These are phyloP conservation scores for Citrus reticulata DNA, from an alignment of 345 rosid species.

Conservation along the genomic window DNA sequence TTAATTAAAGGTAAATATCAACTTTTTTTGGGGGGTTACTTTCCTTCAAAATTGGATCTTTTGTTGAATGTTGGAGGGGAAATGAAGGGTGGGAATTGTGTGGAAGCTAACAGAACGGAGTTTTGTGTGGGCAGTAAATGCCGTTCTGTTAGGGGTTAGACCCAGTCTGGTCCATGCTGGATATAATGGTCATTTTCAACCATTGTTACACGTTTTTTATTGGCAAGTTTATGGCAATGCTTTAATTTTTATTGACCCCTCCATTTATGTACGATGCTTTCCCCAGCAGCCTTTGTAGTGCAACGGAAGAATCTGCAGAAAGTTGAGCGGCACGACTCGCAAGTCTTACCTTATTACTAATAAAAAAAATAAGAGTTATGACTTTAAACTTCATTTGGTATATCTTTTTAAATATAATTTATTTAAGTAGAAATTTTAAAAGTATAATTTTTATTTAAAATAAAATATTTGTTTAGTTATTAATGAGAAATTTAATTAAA, in stretches of 20 bases:
- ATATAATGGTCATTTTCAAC: background rate
- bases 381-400: no score
- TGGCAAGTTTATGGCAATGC: background rate
- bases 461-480: no score
- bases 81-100: constrained; percentile 35
- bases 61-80: constrained; percentile 32
- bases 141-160: constrained; percentile 47
- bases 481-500: no score
- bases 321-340: no score
- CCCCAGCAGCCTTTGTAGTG: background rate
- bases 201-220: background rate
- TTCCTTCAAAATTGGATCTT: constrained; percentile 44
- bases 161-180: constrained; percentile 29
- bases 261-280: background rate
- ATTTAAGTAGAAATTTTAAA: no score
- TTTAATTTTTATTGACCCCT: background rate
- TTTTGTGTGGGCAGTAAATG: constrained; percentile 29
- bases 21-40: constrained; percentile 12
- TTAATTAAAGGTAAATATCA: background rate
- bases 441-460: no score
- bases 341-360: no score
- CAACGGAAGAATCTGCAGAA: no score
- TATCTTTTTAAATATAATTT: no score
- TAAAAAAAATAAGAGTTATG: no score
- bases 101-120: constrained; percentile 30